Evolutionary conservation across 176 grass and related monocot genomes (phyloP).

Genomic region (Oryza coarctata): DNA sequence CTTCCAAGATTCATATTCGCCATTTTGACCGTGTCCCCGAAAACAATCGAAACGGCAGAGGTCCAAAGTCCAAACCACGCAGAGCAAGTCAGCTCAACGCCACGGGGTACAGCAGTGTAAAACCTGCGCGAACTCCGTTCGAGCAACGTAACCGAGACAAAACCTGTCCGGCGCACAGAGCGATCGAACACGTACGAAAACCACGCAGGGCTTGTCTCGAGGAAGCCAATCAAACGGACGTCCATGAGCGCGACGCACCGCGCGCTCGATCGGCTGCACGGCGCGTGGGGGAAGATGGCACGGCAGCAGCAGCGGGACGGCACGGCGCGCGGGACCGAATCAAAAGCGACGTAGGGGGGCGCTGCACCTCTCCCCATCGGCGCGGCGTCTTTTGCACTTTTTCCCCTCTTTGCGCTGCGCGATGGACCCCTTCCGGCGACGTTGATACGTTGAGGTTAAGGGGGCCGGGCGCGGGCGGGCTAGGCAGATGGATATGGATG

Average conservation of each 20-base stretch:
- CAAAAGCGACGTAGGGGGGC: neutral
- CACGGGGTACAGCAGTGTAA: neutral
- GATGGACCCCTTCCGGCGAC: slow-evolving; percentile 6
- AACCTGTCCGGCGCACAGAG: neutral
- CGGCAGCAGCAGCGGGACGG: neutral
- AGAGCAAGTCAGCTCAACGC: slow-evolving; percentile 7
- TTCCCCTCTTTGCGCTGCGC: neutral
- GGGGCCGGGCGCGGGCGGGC: neutral
- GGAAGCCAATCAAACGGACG: neutral
- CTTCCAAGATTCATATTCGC: neutral
- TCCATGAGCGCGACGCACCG: neutral
- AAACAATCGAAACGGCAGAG: neutral
- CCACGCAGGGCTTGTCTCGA: too few species aligned
- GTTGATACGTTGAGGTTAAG: slow-evolving; percentile 23
- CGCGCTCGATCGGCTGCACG: too few species aligned
- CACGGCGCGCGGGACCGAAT: slow-evolving; percentile 15
- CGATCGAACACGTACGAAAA: neutral
- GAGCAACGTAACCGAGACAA: slow-evolving; percentile 5
- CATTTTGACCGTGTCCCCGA: slow-evolving; percentile 5
- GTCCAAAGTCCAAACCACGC: slow-evolving; percentile 2
- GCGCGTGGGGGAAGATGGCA: too few species aligned
- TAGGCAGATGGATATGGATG: neutral
- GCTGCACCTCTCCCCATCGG: neutral
- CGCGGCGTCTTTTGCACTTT: neutral
- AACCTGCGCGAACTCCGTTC: neutral